Base-by-base conservation (phyloP, 2,329 filamentous ascomycete species). In the Claviceps purpurea region DNA sequence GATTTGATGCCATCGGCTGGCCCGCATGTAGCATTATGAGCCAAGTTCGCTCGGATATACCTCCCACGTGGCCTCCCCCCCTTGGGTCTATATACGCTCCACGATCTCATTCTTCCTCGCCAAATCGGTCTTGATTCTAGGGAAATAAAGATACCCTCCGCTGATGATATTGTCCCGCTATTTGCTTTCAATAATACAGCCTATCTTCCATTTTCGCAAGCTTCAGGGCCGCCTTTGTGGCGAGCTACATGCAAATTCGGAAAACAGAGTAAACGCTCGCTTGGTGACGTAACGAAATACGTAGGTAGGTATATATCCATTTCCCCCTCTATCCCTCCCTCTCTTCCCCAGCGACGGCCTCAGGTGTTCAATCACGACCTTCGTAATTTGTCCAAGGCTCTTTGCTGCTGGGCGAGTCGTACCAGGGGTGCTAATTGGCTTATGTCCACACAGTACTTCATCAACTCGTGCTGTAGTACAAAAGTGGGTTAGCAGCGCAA, bases 341-440 rank as follows among this genome's bases (percentile, higher is more conserved):
- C 14, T 1, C 13, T n/a, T 30, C 22, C 2, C 24, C 39, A n/a
- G 11, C 18, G 2, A 22, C 40, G 26, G 38, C 40, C 30, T 20
- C 49, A 34, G 14, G 13, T 7, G 11, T 6, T 8, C 8, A 48
- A 50, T 58, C 60, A 65, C 58, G 64, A 62, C 67, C 87, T 87
- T 57, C 82, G 79, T 55, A 82, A 82, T 70, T 87, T 88, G 70
- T 97, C 91, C 62, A 91, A 85, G 26, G 86, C 86, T 66, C 90
- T 80, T 57, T 89, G 89, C 65, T 88, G 82, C 58, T 90, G 80
- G 47, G 91, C 91, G 43, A 89, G 86, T 62, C 84, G 81, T 50
- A 97, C 91, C 54, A 97, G 77, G 10, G 91, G 90, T 26, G 91
- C 85, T 51, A 97, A 76, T 54, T 89, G 88, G 51, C 76, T 75